Percentiles rank a stretch among this genome's conserved stretches.
phyloP scores from a whole-genome alignment of 352 stramenopile genomes.

The Phytophthora rubi region DNA sequence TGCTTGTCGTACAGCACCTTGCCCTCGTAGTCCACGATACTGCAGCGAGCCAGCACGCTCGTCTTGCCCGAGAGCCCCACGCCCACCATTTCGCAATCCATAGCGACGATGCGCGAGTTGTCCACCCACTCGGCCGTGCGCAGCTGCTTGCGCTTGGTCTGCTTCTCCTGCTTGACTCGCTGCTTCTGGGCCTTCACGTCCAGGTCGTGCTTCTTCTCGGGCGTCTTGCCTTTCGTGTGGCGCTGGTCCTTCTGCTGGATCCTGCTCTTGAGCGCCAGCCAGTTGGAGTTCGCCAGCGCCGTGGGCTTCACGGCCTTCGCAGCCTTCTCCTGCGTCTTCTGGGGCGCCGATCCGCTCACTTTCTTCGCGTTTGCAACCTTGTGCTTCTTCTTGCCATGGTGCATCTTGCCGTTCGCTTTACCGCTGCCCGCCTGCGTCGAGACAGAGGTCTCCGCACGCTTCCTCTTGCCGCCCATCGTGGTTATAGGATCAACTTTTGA shows the following conservation, averaged over 20 bases:
- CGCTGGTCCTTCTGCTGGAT: constrained; percentile 52
- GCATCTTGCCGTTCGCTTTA: background rate
- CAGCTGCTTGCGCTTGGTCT: constrained; percentile 52
- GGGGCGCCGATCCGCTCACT: constrained; percentile 20
- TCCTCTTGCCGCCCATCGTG: constrained; percentile 46
- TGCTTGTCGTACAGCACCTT: constrained; percentile 87
- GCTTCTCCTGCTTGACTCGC: constrained; percentile 56
- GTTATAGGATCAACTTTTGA: constrained; percentile 15
- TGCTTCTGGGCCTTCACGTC: constrained; percentile 47
- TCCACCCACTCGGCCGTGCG: constrained; percentile 81
- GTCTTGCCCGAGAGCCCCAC: constrained; percentile 79
- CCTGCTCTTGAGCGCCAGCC: constrained; percentile 76
- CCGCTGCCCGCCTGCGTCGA: background rate
- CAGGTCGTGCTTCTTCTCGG: constrained; percentile 43
- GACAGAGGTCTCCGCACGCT: constrained; percentile 22
- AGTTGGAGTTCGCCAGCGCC: constrained; percentile 66
- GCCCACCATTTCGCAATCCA: constrained; percentile 92
- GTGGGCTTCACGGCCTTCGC: constrained; percentile 21
- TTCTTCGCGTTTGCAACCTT: constrained; percentile 14
- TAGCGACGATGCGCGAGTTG: constrained; percentile 75
- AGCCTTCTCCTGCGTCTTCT: constrained; percentile 34
- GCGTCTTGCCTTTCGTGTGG: constrained; percentile 23
- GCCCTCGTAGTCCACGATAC: constrained; percentile 87
- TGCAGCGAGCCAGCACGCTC: constrained; percentile 86
- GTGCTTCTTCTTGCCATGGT: constrained; percentile 31